A percentile compares a stretch with the other conserved stretches of the same genome.
These are phyloP conservation scores for Boletus tomentosulus DNA, from an alignment of 768 basidiomycete species.

Conservation along the genomic window DNA sequence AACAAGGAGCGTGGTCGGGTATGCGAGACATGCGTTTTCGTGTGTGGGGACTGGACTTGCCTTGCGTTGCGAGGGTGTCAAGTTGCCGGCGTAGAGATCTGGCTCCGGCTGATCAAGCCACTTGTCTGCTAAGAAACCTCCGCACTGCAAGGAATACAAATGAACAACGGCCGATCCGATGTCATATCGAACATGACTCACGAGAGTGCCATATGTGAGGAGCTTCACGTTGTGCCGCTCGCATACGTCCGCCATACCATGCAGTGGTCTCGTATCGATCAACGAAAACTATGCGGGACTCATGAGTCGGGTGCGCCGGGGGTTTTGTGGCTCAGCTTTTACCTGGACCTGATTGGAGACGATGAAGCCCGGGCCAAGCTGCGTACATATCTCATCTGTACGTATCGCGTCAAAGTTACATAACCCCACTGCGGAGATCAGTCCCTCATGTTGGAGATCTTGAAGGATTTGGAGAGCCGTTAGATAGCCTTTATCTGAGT, in stretches of 20 bases:
- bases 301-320: constrained; percentile 10
- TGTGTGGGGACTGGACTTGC: constrained; percentile 33
- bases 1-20: background rate
- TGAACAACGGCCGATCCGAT: constrained; percentile 2
- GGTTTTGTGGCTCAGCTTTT: constrained; percentile 6
- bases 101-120: constrained; percentile 70
- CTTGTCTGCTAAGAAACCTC: constrained; percentile 74
- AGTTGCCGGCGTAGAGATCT: constrained; percentile 58
- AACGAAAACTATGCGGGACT: constrained; percentile 59
- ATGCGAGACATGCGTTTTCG: background rate
- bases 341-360: constrained; percentile 86
- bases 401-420: constrained; percentile 77
- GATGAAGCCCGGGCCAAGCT: constrained; percentile 63
- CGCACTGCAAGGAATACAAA: constrained; percentile 49
- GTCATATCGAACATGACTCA: constrained; percentile 31
- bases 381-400: constrained; percentile 77
- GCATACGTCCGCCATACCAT: constrained; percentile 76
- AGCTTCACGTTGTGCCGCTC: constrained; percentile 68
- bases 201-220: constrained; percentile 78
- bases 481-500: constrained; percentile 46
- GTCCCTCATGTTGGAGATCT: constrained; percentile 54
- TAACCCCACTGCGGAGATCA: constrained; percentile 65
- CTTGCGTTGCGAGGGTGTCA: constrained; percentile 84
- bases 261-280: constrained; percentile 72
- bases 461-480: constrained; percentile 48